phyloP scores from a whole-genome alignment of 2,329 filamentous ascomycete species.

The Fusarium euwallaceae region DNA sequence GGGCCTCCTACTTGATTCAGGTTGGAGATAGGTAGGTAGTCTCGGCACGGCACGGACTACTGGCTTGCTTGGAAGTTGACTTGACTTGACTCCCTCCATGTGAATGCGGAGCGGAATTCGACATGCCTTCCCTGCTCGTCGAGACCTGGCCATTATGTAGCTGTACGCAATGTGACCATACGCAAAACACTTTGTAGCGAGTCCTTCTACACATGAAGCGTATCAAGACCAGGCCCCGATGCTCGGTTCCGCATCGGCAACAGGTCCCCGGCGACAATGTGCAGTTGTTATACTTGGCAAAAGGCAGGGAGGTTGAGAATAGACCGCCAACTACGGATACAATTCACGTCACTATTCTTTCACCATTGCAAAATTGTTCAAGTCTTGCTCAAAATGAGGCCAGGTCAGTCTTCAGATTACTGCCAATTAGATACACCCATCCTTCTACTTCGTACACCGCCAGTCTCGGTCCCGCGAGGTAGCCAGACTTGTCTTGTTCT shows the following conservation, averaged over 20 bases:
- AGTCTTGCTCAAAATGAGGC: conserved; percentile 24
- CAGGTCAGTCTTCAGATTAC: conserved; percentile 34
- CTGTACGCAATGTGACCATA: background rate
- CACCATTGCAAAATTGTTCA: background rate
- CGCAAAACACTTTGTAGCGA: background rate
- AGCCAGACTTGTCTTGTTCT: conserved; percentile 36
- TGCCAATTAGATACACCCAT: conserved; percentile 22
- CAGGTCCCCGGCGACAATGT: background rate
- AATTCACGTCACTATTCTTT: conserved; percentile 1
- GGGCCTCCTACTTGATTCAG: background rate
- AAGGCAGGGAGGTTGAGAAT: background rate
- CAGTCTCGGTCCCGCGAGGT: conserved; percentile 45
- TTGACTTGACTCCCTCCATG: background rate
- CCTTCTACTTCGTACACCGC: conserved; percentile 40
- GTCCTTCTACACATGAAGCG: background rate
- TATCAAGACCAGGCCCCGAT: background rate
- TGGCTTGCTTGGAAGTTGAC: background rate
- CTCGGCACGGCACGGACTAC: background rate
- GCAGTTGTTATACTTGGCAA: background rate
- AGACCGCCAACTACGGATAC: background rate
- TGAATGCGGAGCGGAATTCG: background rate
- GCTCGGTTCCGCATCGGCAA: background rate
- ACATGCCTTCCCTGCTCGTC: background rate
- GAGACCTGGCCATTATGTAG: background rate
- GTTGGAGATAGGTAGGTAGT: background rate